Conservation (phyloP, 2,329 filamentous ascomycete species). For the Fusarium pseudoanthophilum region DNA sequence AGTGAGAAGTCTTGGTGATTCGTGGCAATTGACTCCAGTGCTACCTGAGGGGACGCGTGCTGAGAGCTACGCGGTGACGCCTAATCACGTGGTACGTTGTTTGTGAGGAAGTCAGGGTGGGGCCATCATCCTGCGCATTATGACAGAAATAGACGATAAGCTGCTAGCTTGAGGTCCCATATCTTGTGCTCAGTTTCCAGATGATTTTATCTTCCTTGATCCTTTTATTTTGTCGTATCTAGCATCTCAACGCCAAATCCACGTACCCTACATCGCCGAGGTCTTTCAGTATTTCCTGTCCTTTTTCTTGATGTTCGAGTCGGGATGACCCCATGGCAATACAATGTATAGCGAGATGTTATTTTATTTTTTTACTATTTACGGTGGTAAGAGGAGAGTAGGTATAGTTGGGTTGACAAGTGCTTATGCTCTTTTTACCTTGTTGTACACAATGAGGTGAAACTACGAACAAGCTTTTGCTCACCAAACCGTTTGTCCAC, state of each 20-base stretch:
- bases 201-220: not conserved
- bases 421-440: fast-evolving
- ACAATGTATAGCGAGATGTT: fast-evolving
- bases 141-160: not conserved
- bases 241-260: not conserved
- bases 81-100: not conserved
- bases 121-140: fast-evolving
- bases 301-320: not conserved
- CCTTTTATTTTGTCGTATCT: not conserved
- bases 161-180: fast-evolving
- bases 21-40: not conserved
- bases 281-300: too few relatives aligned
- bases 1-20: not conserved
- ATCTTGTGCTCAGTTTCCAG: fast-evolving
- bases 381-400: too few relatives aligned
- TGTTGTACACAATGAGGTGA: fast-evolving
- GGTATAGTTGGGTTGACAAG: fast-evolving
- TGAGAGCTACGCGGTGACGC: not conserved
- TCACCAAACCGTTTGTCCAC: too few relatives aligned
- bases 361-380: too few relatives aligned
- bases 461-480: too few relatives aligned
- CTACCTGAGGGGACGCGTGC: not conserved
- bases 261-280: not conserved
- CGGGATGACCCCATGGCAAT: fast-evolving
- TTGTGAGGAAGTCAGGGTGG: not conserved